Evolutionary conservation across 1,284 basidiomycete genomes (phyloP), one percentile per base, ranked within the genome.

Genomic region (Leccinum subrobustum): DNA sequence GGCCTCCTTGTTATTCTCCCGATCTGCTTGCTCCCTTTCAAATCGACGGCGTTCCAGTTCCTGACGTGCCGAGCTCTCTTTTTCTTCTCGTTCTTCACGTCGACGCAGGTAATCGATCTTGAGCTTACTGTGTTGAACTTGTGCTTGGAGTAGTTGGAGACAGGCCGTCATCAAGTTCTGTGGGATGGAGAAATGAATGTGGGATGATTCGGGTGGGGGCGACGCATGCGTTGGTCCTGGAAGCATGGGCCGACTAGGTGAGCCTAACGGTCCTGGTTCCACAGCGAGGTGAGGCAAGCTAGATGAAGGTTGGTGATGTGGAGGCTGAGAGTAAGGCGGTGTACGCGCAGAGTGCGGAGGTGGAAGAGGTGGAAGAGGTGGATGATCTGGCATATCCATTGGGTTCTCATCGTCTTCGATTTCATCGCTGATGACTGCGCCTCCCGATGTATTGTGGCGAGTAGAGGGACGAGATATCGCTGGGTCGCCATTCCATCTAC

Each of bases 91-190:
- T 64, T 87, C 86, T 62, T 88, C 85, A 20, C 83, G 78, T 60
- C 85, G 77, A 59, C 83, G 80, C 65, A 89, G 65, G 63, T 87
- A 85, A 59, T 89, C 87, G 54, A 87, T 75, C 67, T 87, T 86
- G 72, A 83, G 77, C 67, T 84, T 83, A 56, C 79, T 78, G 18
- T 83, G 80, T 63, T 86, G 83, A 31, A 78, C 82, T 64, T 87
- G 85, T 27, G 80, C 73, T 63, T 83, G 83, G 44, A 89, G 71
- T 58, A 82, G 79, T 60, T 86, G 82, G 65, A 87, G 70, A 64
- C 83, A 87, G 8, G 83, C 77, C 11, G 79, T 74, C 54, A 88
- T 73, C 73, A 90, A 77, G 20, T 80, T 79, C 63, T 85, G 83
- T 1, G 84, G 79, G n/a, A 87, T 68, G 4, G 80, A 74, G 37